Conservation (phyloP, 2,329 filamentous ascomycete species). For the Ophiocordyceps sinensis region DNA sequence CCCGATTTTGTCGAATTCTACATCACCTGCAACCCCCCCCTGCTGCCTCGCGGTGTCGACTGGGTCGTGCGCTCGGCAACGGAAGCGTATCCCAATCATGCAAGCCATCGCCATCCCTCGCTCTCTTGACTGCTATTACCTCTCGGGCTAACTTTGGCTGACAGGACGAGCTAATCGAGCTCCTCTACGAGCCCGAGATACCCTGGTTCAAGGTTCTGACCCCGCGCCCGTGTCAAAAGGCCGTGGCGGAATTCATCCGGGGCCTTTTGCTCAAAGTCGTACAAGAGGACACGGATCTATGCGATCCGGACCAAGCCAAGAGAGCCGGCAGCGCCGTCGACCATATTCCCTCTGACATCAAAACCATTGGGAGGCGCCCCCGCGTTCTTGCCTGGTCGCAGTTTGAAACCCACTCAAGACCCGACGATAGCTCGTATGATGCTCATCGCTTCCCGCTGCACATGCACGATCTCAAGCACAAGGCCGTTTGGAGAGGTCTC, state of each 20-base stretch:
- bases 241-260: constrained; percentile 8
- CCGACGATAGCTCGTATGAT: constrained; percentile 5
- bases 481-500: constrained; percentile 12
- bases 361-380: constrained; percentile 5
- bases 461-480: constrained; percentile 7
- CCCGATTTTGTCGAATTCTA: constrained; percentile 16
- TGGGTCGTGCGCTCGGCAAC: constrained; percentile 7
- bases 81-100: neutral
- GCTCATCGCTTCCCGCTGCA: constrained; percentile 9
- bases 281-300: constrained; percentile 5
- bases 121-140: neutral
- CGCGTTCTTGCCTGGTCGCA: constrained; percentile 11
- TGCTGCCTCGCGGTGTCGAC: constrained; percentile 15
- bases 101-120: neutral
- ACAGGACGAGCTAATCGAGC: constrained; percentile 11
- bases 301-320: constrained; percentile 2
- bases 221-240: neutral
- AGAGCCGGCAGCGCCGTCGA: constrained; percentile 1
- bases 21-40: constrained; percentile 18
- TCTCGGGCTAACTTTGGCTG: neutral
- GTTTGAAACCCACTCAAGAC: constrained; percentile 1
- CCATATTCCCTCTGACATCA: constrained; percentile 7
- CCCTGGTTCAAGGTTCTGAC: constrained; percentile 21
- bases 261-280: constrained; percentile 8
- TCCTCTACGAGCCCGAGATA: constrained; percentile 20